These are phyloP conservation scores for Diplodia sapinea DNA, from an alignment of 2,329 filamentous ascomycete genomes.

Conservation along the genomic window DNA sequence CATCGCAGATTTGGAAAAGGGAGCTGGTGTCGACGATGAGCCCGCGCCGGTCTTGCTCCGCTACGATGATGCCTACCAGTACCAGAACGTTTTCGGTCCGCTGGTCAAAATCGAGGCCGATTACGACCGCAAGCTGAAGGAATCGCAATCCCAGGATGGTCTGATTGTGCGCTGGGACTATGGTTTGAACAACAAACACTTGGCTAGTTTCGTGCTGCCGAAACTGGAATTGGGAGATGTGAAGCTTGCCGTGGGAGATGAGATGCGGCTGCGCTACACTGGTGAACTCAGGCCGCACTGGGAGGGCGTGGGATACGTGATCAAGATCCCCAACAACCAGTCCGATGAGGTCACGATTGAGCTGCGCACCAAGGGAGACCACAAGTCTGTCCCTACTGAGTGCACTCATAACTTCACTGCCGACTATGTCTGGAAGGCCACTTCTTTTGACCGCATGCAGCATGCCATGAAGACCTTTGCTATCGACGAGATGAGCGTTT, in stretches of 20 bases:
- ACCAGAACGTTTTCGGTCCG: constrained; percentile 97
- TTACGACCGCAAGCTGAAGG: constrained; percentile 98
- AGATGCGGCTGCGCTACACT: constrained; percentile 97
- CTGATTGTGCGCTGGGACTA: constrained; percentile 92
- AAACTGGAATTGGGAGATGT: constrained; percentile 98
- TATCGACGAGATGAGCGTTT: constrained; percentile 96
- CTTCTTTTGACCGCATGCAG: constrained; percentile 99
- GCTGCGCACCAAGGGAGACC: constrained; percentile 89
- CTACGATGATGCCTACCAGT: constrained; percentile 97
- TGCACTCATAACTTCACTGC: constrained; percentile 98
- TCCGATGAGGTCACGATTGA: constrained; percentile 97
- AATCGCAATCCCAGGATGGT: constrained; percentile 97
- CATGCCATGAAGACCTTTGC: constrained; percentile 99
- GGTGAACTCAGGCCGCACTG: constrained; percentile 89
- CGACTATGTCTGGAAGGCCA: constrained; percentile 99
- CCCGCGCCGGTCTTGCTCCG: constrained; percentile 89
- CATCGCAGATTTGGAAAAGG: constrained; percentile 88
- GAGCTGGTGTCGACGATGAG: constrained; percentile 89
- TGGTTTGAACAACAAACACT: constrained; percentile 95
- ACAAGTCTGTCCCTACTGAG: constrained; percentile 94
- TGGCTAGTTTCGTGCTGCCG: constrained; percentile 92
- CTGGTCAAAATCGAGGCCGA: constrained; percentile 99
- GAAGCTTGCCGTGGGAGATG: constrained; percentile 95
- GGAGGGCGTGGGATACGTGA: constrained; percentile 98
- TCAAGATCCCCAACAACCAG: constrained; percentile 99